A percentile compares a stretch with the other conserved stretches of the same genome.
Conservation (phyloP, 1,284 basidiomycete species). For the Gomphus bonarii region DNA sequence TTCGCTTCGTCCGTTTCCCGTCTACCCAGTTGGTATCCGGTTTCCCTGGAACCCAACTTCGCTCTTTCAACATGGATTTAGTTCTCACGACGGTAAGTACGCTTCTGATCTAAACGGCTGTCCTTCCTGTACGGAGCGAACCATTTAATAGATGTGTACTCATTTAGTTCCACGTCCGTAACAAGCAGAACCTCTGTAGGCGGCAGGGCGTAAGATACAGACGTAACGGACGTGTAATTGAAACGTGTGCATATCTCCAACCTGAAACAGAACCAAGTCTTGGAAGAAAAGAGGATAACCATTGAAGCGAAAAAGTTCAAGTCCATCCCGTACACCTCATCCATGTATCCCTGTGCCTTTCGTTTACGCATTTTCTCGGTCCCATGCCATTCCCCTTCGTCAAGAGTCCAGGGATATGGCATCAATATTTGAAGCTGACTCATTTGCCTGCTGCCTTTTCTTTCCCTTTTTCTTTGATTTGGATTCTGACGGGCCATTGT, state of each 20-base stretch:
- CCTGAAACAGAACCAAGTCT: constrained; percentile 32
- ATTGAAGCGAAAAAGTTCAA: constrained; percentile 48
- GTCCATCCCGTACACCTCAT: constrained; percentile 82
- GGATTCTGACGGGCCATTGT: constrained; percentile 23
- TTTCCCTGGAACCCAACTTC: constrained; percentile 31
- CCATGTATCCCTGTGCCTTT: constrained; percentile 80
- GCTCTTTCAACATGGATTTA: constrained; percentile 43
- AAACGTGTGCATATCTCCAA: constrained; percentile 90
- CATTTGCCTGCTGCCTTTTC: constrained; percentile 26
- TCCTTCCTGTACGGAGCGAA: constrained; percentile 79
- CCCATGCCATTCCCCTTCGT: constrained; percentile 70
- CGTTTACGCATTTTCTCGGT: constrained; percentile 79
- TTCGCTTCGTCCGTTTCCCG: constrained; percentile 16
- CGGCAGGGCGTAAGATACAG: constrained; percentile 64
- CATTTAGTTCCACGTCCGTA: constrained; percentile 88
- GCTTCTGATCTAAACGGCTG: constrained; percentile 48
- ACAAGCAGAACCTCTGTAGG: constrained; percentile 88
- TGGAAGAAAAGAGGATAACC: neutral
- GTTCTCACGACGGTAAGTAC: constrained; percentile 64
- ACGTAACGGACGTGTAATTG: constrained; percentile 73
- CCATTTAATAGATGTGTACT: constrained; percentile 82
- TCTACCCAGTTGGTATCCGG: constrained; percentile 16
- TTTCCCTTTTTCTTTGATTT: constrained; percentile 40
- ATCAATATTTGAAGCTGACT: constrained; percentile 35
- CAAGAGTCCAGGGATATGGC: constrained; percentile 38